A percentile compares a stretch with the other conserved stretches of the same genome.
Evolutionary conservation across 495 filamentous ascomycete species (phyloP).

Genomic region (Trichocladium antarcticum): DNA sequence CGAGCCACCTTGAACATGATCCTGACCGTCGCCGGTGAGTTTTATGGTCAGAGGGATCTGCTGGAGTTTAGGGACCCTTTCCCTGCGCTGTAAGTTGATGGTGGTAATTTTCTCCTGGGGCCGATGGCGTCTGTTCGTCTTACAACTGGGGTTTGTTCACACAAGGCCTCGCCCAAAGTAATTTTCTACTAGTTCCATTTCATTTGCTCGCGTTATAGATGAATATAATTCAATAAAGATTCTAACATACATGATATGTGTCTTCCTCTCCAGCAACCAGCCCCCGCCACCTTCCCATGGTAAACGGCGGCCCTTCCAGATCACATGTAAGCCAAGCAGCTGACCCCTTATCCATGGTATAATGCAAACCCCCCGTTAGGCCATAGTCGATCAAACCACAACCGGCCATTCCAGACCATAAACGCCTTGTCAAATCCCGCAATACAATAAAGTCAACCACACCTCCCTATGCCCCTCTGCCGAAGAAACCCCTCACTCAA

Average conservation of each 20-base stretch:
- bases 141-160: too few relatives aligned
- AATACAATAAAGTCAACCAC: background rate
- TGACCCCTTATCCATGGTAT: conserved; percentile 7
- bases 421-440: conserved; percentile 1
- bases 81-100: conserved; percentile 13
- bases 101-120: background rate
- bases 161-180: background rate
- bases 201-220: background rate
- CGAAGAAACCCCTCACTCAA: conserved; percentile 9
- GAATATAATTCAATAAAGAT: conserved; percentile 1
- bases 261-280: background rate
- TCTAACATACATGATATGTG: background rate
- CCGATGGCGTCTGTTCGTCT: background rate
- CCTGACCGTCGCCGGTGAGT: conserved; percentile 76
- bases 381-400: background rate
- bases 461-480: background rate
- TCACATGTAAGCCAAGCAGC: conserved; percentile 1
- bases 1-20: conserved; percentile 76
- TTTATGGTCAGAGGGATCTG: conserved; percentile 83
- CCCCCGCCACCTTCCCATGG: too few relatives aligned
- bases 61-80: conserved; percentile 56
- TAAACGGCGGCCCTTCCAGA: too few relatives aligned
- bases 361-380: background rate
- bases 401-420: background rate
- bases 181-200: background rate